Percentiles rank a stretch among this genome's conserved stretches.
phyloP scores from a whole-genome alignment of 2,329 filamentous ascomycete genomes.

The Exserohilum rostratum region DNA sequence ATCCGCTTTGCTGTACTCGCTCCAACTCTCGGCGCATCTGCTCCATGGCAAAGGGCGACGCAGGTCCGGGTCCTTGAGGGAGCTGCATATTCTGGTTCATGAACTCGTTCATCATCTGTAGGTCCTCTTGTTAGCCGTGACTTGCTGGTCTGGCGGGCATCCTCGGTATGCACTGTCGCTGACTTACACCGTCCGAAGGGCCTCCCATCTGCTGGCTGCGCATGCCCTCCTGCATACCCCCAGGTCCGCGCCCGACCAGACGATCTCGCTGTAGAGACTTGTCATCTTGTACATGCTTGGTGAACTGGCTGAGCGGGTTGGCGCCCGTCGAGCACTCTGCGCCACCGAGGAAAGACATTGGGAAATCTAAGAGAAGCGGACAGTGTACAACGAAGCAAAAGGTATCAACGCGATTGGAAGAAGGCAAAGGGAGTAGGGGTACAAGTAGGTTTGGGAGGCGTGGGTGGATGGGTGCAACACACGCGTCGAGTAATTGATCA shows the following conservation, averaged over 20 bases:
- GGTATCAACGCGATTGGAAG: constrained; percentile 7
- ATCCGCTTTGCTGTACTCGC: constrained; percentile 58
- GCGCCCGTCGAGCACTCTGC: constrained; percentile 95
- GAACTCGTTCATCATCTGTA: constrained; percentile 90
- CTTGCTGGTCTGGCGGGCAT: constrained; percentile 1
- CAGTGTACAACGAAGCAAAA: background rate
- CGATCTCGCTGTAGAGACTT: constrained; percentile 92
- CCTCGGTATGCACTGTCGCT: no score
- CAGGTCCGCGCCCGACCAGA: constrained; percentile 75
- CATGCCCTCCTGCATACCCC: constrained; percentile 75
- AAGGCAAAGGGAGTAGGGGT: constrained; percentile 2
- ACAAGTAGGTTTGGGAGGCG: constrained; percentile 2
- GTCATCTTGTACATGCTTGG: constrained; percentile 96
- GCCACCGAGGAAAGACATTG: constrained; percentile 94
- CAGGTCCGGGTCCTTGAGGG: constrained; percentile 58
- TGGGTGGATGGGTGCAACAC: constrained; percentile 2
- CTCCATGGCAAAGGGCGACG: constrained; percentile 69
- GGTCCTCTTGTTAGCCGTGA: constrained; percentile 30
- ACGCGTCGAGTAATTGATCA: constrained; percentile 27
- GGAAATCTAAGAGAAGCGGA: constrained; percentile 20
- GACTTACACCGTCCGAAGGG: constrained; percentile 66
- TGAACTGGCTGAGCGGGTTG: constrained; percentile 96
- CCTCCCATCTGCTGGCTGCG: constrained; percentile 71
- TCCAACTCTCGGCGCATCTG: constrained; percentile 69
- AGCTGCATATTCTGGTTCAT: constrained; percentile 76